Base-by-base conservation (phyloP, 345 rosid species). In the Theobroma cacao region DNA sequence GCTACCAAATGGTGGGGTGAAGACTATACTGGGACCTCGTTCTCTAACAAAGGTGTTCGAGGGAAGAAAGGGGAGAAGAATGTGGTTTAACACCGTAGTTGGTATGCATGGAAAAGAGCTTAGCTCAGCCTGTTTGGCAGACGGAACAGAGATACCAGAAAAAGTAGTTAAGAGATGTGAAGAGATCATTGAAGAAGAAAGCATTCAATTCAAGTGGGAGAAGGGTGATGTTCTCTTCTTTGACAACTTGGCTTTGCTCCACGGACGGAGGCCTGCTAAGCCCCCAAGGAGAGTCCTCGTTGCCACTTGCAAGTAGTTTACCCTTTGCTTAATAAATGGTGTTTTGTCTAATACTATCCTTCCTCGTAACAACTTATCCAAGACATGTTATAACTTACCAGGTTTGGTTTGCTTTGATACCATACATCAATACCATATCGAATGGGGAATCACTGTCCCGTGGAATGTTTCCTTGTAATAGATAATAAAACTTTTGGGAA, bases 171-270 rank as follows among this genome's bases (percentile, higher is more conserved):
- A 85, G 82, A 86, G 93, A 69, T 85, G 91, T 20, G 88, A 31
- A 31, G 87, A 90, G 82, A 88, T 91, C 80, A 85, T 91, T 18
- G 93, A 91, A 52, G 93, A 91, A 73, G 95, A 91, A 80, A 91
- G 92, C 84, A 91, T 91, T 40, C 89, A 89, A 45, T 90, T 91
- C 85, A 85, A 89, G 78, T 90, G 93, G 95, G 84, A 88, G 81
- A 86, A 84, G 81, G 93, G 95, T 0, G 91, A 91, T 64, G 90
- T 91, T 28, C 88, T 87, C 72, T 84, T 91, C 85, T 74, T 90
- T 3, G 95, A 91, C 76, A 91, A 88, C 83, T 31, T 73, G 79
- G 92, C 93, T 77, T n/a, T 83, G 70, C 90, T 89, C 80, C 93
- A 89, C 80, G 95, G 93, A 43, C 84, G 95, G 47, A 84, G 93